phyloP scores from a whole-genome alignment of 371 early-diverging fungal genomes.

The Phascolomyces articulosus region DNA sequence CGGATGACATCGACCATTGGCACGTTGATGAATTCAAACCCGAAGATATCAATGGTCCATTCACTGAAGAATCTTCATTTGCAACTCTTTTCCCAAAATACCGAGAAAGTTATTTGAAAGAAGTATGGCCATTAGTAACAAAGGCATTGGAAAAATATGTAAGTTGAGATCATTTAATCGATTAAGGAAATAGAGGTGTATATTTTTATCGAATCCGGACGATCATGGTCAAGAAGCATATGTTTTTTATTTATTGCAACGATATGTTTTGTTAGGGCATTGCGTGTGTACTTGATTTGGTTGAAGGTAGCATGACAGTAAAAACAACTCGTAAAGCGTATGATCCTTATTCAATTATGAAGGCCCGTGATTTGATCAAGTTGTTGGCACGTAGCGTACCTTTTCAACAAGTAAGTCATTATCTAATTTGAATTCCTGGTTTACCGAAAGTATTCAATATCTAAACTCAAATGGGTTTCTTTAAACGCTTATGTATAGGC shows the following conservation, averaged over 20 bases:
- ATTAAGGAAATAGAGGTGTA: too few species aligned
- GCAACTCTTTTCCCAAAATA: conserved; percentile 99
- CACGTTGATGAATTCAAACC: conserved; percentile 89
- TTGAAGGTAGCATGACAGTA: conserved; percentile 98
- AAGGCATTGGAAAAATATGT: conserved; percentile 82
- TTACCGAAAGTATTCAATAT: too few species aligned
- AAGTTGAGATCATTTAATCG: conserved; percentile 29
- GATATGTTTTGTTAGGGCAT: conserved; percentile 70
- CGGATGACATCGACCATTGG: conserved; percentile 94
- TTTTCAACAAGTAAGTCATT: conserved; percentile 85
- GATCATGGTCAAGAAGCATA: too few species aligned
- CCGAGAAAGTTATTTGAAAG: conserved; percentile 94
- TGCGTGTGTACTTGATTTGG: conserved; percentile 90
- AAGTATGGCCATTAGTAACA: conserved; percentile 96
- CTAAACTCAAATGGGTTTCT: too few species aligned
- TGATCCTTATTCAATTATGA: conserved; percentile 97
- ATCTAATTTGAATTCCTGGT: too few species aligned
- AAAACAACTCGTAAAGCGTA: conserved; percentile 96
- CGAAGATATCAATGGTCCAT: conserved; percentile 81
- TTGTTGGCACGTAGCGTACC: conserved; percentile 96
- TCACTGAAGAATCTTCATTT: conserved; percentile 96
- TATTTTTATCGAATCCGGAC: too few species aligned
- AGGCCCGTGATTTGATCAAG: conserved; percentile 97
- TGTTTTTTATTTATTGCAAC: conserved; percentile 1
- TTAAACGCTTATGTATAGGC: conserved; percentile 60